Evolutionary conservation across 352 stramenopile genomes (phyloP).

Genomic region (Globisporangium heterothallicum): DNA sequence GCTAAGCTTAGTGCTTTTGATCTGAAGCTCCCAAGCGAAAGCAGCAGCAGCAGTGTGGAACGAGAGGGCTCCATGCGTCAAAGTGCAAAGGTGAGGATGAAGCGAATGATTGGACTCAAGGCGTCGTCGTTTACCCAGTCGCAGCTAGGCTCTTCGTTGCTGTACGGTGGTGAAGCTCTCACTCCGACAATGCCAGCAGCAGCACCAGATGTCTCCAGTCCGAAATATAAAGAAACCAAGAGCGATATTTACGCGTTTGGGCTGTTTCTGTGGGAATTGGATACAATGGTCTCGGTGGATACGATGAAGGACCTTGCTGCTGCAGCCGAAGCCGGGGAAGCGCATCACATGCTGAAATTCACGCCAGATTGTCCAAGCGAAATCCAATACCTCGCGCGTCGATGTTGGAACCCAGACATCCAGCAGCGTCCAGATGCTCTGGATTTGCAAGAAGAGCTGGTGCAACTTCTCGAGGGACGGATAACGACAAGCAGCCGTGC

Average conservation of each 20-base stretch:
- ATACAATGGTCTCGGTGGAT: slow-evolving; percentile 66
- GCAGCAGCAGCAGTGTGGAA: slow-evolving; percentile 11
- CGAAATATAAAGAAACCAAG: slow-evolving; percentile 9
- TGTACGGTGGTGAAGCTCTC: slow-evolving; percentile 4
- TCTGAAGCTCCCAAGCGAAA: slow-evolving; percentile 27
- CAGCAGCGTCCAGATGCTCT: slow-evolving; percentile 45
- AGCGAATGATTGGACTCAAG: slow-evolving; percentile 22
- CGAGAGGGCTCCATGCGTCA: slow-evolving; percentile 38
- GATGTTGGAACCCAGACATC: slow-evolving; percentile 56
- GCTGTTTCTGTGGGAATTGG: slow-evolving; percentile 67
- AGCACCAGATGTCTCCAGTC: neutral
- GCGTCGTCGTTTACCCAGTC: slow-evolving; percentile 29
- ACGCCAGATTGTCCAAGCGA: slow-evolving; percentile 52
- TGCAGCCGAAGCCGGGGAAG: slow-evolving; percentile 16
- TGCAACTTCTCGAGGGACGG: slow-evolving; percentile 59
- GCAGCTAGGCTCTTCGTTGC: slow-evolving; percentile 8
- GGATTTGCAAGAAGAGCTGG: slow-evolving; percentile 72
- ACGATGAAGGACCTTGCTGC: slow-evolving; percentile 39
- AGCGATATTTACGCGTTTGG: slow-evolving; percentile 70
- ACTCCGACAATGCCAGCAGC: neutral
- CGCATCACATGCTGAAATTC: slow-evolving; percentile 59
- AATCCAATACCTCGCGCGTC: slow-evolving; percentile 34
- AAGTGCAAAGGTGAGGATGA: slow-evolving; percentile 29
- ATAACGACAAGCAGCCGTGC: slow-evolving; percentile 40
- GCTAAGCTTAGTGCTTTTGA: slow-evolving; percentile 76